Evolutionary conservation across 2,329 filamentous ascomycete genomes (phyloP).

Genomic region (Hypomyces perniciosus): DNA sequence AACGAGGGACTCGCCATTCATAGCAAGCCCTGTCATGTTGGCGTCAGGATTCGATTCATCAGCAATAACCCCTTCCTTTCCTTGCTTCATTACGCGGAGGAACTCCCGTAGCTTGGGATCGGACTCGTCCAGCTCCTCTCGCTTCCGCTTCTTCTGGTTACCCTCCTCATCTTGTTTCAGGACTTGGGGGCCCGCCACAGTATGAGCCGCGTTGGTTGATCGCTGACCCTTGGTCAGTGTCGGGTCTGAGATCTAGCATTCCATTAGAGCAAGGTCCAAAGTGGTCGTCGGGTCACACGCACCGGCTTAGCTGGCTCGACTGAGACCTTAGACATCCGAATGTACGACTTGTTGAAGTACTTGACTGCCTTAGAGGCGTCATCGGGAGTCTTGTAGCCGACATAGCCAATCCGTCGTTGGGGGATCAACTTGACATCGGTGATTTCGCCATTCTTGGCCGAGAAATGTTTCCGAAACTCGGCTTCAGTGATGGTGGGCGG

Average conservation of each 20-base stretch:
- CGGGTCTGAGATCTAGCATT: constrained; percentile 42
- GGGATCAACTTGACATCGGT: constrained; percentile 92
- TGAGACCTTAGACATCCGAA: constrained; percentile 89
- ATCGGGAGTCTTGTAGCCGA: constrained; percentile 81
- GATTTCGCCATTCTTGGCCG: constrained; percentile 62
- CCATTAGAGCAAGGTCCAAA: constrained; percentile 26
- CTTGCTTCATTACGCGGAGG: constrained; percentile 70
- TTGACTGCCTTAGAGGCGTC: constrained; percentile 79
- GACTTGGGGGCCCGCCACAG: constrained; percentile 10
- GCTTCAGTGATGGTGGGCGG: constrained; percentile 80
- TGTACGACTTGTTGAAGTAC: constrained; percentile 93
- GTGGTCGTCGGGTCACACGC: constrained; percentile 24
- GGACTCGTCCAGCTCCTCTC: constrained; percentile 49
- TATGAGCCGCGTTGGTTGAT: constrained; percentile 20
- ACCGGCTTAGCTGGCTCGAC: constrained; percentile 86
- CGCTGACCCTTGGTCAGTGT: constrained; percentile 27
- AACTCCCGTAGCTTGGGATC: constrained; percentile 85
- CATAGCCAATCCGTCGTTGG: constrained; percentile 86
- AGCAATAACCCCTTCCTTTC: constrained; percentile 29
- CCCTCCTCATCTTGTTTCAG: constrained; percentile 23
- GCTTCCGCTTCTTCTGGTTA: constrained; percentile 62
- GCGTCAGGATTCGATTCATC: constrained; percentile 23
- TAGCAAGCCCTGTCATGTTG: constrained; percentile 16
- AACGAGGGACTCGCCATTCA: constrained; percentile 29
- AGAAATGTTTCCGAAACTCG: constrained; percentile 86